Evolutionary conservation across 441 rosid species (phyloP).

Genomic region (Croton laevigatus): DNA sequence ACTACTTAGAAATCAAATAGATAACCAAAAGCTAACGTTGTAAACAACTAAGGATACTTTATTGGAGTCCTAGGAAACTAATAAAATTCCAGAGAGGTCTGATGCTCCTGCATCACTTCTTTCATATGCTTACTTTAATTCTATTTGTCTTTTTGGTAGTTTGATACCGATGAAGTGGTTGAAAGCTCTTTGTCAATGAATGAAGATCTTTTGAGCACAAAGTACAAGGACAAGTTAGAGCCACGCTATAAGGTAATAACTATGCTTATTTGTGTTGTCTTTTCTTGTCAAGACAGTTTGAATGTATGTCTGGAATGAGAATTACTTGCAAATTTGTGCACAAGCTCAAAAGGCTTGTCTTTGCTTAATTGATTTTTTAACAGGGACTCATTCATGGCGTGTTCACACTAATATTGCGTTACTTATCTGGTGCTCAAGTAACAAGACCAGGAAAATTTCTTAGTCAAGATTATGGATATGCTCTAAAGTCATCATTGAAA

Average conservation of each 20-base stretch:
- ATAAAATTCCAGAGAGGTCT: no score
- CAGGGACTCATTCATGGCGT: constrained; percentile 97
- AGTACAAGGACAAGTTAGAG: constrained; percentile 89
- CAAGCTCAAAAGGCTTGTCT: constrained; percentile 5
- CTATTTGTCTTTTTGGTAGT: constrained; percentile 52
- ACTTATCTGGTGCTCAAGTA: constrained; percentile 91
- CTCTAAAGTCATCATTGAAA: constrained; percentile 93
- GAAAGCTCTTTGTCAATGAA: constrained; percentile 54
- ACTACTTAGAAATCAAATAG: no score
- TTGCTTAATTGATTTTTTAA: constrained; percentile 10
- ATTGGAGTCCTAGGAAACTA: no score
- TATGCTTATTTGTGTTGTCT: neutral
- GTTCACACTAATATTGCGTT: constrained; percentile 80
- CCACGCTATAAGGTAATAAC: constrained; percentile 70
- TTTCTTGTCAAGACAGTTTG: neutral
- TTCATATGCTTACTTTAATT: neutral
- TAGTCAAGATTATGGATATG: constrained; percentile 97
- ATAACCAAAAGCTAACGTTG: no score
- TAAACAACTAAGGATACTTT: no score
- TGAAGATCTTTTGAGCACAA: constrained; percentile 75
- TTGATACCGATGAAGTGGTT: constrained; percentile 73
- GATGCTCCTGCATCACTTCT: neutral
- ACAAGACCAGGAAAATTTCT: constrained; percentile 98
- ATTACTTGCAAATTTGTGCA: constrained; percentile 7
- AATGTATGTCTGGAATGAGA: neutral